Evolutionary conservation across 2,329 filamentous ascomycete species (phyloP).

Genomic region (Diplodia seriata): DNA sequence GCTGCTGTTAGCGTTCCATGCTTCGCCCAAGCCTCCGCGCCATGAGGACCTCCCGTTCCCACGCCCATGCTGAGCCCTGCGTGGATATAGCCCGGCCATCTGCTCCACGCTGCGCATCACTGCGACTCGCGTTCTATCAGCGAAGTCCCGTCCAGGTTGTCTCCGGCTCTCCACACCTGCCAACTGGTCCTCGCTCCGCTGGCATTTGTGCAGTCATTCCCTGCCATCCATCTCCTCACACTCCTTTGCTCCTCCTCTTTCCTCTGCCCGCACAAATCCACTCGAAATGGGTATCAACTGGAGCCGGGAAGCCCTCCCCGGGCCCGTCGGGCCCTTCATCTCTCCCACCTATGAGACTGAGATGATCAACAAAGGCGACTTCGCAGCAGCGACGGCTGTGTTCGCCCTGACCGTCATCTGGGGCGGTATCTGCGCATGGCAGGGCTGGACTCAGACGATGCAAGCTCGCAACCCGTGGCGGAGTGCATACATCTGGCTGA

Average conservation of each 20-base stretch:
- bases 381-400: constrained; percentile 43
- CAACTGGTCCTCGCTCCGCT: not conserved
- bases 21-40: constrained; percentile 3
- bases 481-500: constrained; percentile 57
- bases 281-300: constrained; percentile 14
- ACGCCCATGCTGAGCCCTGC: constrained; percentile 6
- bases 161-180: constrained; percentile 1
- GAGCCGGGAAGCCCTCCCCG: constrained; percentile 8
- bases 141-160: not conserved
- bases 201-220: constrained; percentile 6
- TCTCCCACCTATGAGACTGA: constrained; percentile 38
- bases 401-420: constrained; percentile 43
- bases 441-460: constrained; percentile 42
- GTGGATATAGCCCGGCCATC: constrained; percentile 19
- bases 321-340: constrained; percentile 39
- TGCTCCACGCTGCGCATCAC: constrained; percentile 23
- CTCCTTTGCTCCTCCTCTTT: not conserved
- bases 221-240: not conserved
- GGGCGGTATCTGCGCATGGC: constrained; percentile 42
- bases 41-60: not conserved
- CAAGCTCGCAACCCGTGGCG: constrained; percentile 40
- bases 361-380: constrained; percentile 42
- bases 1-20: constrained; percentile 24
- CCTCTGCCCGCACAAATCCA: not conserved
- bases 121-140: constrained; percentile 4